Conservation (phyloP, 805 yeast genomes). For the Sugiyamaella smithiae region DNA sequence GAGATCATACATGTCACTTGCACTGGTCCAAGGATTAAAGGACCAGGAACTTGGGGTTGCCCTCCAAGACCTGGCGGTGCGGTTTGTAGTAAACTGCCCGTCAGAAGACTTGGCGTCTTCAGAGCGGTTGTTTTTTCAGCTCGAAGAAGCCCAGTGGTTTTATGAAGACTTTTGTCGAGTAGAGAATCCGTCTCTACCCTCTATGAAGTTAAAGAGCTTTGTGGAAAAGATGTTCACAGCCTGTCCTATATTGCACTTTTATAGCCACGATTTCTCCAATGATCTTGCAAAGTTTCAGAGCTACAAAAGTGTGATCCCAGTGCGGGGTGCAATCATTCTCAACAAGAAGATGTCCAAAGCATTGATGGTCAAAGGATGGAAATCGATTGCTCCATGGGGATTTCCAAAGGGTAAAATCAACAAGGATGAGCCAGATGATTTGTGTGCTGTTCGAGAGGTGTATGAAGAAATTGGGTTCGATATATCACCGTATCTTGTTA, state of each 20-base stretch:
- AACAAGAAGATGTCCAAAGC: conserved; percentile 67
- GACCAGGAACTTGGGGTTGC: conserved; percentile 25
- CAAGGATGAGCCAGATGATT: conserved; percentile 82
- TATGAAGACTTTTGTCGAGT: conserved; percentile 79
- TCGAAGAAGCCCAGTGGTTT: conserved; percentile 99
- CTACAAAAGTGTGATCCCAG: conserved; percentile 90
- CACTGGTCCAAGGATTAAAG: conserved; percentile 14
- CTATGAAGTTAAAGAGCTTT: conserved; percentile 72
- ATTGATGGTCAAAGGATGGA: conserved; percentile 80
- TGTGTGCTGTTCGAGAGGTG: conserved; percentile 89
- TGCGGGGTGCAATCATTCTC: conserved; percentile 89
- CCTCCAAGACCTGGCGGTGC: conserved; percentile 65
- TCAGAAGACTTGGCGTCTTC: conserved; percentile 80
- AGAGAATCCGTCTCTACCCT: conserved; percentile 71
- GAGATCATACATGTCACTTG: conserved; percentile 21
- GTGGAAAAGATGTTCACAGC: conserved; percentile 76
- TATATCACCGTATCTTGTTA: conserved; percentile 61
- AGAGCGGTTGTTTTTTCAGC: conserved; percentile 82
- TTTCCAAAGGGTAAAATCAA: conserved; percentile 97
- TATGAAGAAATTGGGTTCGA: conserved; percentile 94
- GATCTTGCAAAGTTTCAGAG: conserved; percentile 77
- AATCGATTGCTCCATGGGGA: conserved; percentile 76
- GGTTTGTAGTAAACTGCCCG: conserved; percentile 91
- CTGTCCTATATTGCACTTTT: conserved; percentile 46
- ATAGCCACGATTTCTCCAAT: conserved; percentile 40